A percentile compares a stretch with the other conserved stretches of the same genome.
Conservation (phyloP, 2,329 filamentous ascomycete genomes). For the Colletotrichum lini region DNA sequence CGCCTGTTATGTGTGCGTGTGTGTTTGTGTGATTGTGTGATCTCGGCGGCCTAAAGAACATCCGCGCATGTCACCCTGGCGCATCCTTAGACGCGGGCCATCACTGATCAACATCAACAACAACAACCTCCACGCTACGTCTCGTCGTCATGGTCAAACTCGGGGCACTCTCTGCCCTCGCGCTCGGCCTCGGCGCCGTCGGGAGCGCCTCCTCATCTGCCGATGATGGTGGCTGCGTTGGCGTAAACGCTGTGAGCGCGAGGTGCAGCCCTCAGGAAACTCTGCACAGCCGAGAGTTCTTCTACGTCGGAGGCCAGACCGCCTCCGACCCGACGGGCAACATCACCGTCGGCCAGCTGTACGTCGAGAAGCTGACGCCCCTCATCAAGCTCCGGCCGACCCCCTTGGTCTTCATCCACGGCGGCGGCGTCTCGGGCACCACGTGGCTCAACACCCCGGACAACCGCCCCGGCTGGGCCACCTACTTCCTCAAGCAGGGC, state of each 20-base stretch:
- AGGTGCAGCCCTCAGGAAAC: slow-evolving; percentile 32
- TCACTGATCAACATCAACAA: not conserved
- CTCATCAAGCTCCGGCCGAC: slow-evolving; percentile 43
- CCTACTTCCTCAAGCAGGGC: slow-evolving; percentile 57
- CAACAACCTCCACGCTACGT: not conserved
- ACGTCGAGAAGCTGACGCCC: slow-evolving; percentile 52
- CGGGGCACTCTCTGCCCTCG: slow-evolving; percentile 21
- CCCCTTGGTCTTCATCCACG: slow-evolving; percentile 52
- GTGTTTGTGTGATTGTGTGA: no score
- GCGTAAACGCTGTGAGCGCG: slow-evolving; percentile 33
- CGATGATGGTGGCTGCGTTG: slow-evolving; percentile 24
- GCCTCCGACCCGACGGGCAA: slow-evolving; percentile 44
- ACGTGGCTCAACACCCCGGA: slow-evolving; percentile 58
- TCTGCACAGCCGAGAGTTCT: slow-evolving; percentile 45
- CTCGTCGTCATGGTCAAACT: slow-evolving; percentile 19
- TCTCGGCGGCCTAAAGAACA: not conserved
- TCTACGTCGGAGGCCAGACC: slow-evolving; percentile 50
- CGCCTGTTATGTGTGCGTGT: not conserved
- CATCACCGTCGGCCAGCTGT: slow-evolving; percentile 48
- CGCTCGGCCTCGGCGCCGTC: slow-evolving; percentile 4
- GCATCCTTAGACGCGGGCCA: not conserved
- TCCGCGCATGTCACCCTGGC: slow-evolving; percentile 10
- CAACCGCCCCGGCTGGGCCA: slow-evolving; percentile 57
- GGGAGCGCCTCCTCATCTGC: slow-evolving; percentile 2
- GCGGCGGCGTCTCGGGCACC: slow-evolving; percentile 49